Percentiles rank a stretch among this genome's conserved stretches.
Conservation (phyloP, 345 rosid species). For the Boechera divaricarpa region DNA sequence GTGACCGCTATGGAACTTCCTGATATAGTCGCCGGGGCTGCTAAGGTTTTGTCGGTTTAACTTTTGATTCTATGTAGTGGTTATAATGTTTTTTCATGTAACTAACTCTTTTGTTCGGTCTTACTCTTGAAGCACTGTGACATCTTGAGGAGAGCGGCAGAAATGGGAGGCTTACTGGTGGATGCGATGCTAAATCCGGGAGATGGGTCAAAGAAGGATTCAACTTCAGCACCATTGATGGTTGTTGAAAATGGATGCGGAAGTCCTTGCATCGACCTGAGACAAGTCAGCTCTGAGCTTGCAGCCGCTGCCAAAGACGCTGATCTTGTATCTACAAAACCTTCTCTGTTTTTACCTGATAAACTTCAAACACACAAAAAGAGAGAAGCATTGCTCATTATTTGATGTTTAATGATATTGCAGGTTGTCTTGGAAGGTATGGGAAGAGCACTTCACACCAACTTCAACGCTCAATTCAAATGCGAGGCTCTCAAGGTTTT, state of each 20-base stretch:
- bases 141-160: slow-evolving; percentile 95
- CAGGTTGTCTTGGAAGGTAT: slow-evolving; percentile 97
- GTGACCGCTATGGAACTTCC: slow-evolving; percentile 99
- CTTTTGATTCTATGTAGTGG: neutral
- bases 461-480: slow-evolving; percentile 77
- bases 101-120: slow-evolving; percentile 11
- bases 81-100: slow-evolving; percentile 1
- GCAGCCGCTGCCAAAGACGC: slow-evolving; percentile 94
- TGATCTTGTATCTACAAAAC: slow-evolving; percentile 71
- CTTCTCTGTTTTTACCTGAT: slow-evolving; percentile 14
- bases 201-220: slow-evolving; percentile 66
- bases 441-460: slow-evolving; percentile 98
- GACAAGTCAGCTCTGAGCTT: slow-evolving; percentile 99
- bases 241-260: slow-evolving; percentile 99
- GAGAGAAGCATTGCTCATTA: slow-evolving; percentile 8
- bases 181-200: slow-evolving; percentile 80
- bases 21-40: slow-evolving; percentile 95
- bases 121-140: slow-evolving; percentile 75
- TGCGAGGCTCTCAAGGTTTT: slow-evolving; percentile 90
- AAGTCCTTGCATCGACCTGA: slow-evolving; percentile 95
- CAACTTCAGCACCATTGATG: slow-evolving; percentile 85
- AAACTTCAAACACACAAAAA: neutral
- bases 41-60: slow-evolving; percentile 63
- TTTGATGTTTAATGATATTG: slow-evolving; percentile 38
- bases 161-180: slow-evolving; percentile 90